Evolutionary conservation across 352 stramenopile genomes (phyloP).

Genomic region (Phytophthora pini): DNA sequence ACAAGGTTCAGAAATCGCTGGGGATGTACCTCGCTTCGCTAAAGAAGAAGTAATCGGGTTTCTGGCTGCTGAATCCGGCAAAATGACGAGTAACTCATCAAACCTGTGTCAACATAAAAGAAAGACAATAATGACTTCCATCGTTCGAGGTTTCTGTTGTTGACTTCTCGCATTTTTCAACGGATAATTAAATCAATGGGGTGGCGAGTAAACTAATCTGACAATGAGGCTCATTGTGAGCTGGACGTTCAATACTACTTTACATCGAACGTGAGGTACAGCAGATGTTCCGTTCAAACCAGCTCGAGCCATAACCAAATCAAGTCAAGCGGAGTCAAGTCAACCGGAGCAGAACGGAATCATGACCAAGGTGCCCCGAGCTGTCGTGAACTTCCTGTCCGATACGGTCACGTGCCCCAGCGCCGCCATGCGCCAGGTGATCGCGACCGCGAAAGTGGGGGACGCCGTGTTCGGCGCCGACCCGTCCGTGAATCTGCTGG

Average conservation of each 20-base stretch:
- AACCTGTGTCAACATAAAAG: background rate
- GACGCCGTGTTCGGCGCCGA: slow-evolving; percentile 89
- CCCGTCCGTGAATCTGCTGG: slow-evolving; percentile 94
- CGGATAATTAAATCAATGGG: too few relatives aligned
- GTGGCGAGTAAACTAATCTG: too few relatives aligned
- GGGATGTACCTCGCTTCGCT: slow-evolving; percentile 80
- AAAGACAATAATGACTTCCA: too few relatives aligned
- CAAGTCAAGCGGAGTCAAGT: slow-evolving; percentile 7
- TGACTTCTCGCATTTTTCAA: too few relatives aligned
- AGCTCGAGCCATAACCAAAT: background rate
- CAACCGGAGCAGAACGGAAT: background rate
- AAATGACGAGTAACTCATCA: background rate
- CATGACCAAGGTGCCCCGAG: slow-evolving; percentile 32
- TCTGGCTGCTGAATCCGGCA: background rate
- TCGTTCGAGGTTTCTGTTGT: too few relatives aligned
- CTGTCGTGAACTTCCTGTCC: slow-evolving; percentile 93
- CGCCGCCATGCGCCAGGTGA: slow-evolving; percentile 92
- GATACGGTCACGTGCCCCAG: slow-evolving; percentile 97
- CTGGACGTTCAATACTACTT: too few relatives aligned
- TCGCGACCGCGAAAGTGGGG: slow-evolving; percentile 78
- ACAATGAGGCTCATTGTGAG: too few relatives aligned
- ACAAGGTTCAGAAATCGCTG: slow-evolving; percentile 86
- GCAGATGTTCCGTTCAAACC: too few relatives aligned
- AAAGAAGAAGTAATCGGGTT: slow-evolving; percentile 58
- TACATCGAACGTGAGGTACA: too few relatives aligned